Base-by-base conservation (phyloP, 371 early-diverging fungal genomes). In the Apophysomyces ossiformis region DNA sequence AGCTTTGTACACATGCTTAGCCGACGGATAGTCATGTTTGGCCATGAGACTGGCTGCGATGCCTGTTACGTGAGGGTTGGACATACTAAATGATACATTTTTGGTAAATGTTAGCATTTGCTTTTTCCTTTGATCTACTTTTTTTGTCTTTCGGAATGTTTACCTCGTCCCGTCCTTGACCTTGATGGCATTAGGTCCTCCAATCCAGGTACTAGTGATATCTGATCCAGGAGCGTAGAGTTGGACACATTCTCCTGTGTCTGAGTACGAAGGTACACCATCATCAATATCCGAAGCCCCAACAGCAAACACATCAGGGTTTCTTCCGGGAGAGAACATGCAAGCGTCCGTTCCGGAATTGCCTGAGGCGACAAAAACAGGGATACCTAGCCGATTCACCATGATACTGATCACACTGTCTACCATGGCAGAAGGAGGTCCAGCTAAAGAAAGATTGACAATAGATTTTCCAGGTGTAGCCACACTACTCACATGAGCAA, bases 301-400 rank as follows among this genome's bases (percentile, higher is more conserved):
- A 6, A 92, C 90, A 12, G 92, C 82, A 66, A 93, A 84, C 4
- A 85, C 91, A 67, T 82, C 72, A 12, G 75, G 73, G 21, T 80
- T 84, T 3, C 87, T 81, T 12, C 87, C 86, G 43, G 93, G 93
- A 7, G 90, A 88, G 70, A 79, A 87, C 35, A 81, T 76, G 65
- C 94, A 94, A 6, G 93, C 91, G 64, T 87, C 78, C 26, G 76
- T 74, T 0, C 75, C 77, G 4, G 78, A 79, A 67, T 93, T 93
- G 0, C 94, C 95, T 5, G 94, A 93, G 16, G 94, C 93, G 0
- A 83, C 82, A 73, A 85, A 83, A 37, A 83, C 67, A 0, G 83
- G 85, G 16, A 85, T 69, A 16, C 61, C 62, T 21, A 67, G 63
- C 0, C 64, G 58, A 7, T 83, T 86, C 4, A 85, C 82, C 7